phyloP scores from a whole-genome alignment of 1,139 yeast genomes.

The Scheffersomyces titani region DNA sequence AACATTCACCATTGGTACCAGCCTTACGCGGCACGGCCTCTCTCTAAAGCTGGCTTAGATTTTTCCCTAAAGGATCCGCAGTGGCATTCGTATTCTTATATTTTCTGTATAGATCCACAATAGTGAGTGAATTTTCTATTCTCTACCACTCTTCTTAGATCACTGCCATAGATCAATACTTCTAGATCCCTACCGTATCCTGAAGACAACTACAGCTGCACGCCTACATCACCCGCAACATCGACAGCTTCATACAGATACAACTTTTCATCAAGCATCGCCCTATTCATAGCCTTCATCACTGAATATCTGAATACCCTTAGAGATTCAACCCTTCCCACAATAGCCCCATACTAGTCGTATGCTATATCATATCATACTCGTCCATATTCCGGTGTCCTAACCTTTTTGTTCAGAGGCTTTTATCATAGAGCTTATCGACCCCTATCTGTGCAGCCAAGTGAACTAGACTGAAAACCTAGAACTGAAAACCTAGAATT shows the following conservation, averaged over 20 bases:
- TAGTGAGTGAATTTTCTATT: neutral
- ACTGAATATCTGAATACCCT: neutral
- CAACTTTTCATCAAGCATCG: neutral
- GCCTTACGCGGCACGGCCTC: neutral
- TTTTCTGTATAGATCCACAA: conserved; percentile 3
- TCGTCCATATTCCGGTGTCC: neutral
- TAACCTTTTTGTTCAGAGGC: too few species aligned
- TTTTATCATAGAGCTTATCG: too few species aligned
- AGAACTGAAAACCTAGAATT: neutral
- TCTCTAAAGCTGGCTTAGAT: neutral
- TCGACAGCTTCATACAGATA: neutral
- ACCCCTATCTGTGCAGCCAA: too few species aligned
- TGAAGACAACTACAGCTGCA: neutral
- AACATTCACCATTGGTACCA: neutral
- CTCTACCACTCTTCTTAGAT: neutral
- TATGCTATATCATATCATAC: neutral
- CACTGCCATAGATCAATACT: neutral
- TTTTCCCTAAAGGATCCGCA: neutral
- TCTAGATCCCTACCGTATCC: neutral
- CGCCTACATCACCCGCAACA: neutral
- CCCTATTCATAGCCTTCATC: too few species aligned
- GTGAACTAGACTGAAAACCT: too few species aligned
- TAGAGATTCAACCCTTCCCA: neutral
- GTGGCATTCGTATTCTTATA: conserved; percentile 1
- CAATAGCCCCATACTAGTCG: neutral